Percentiles rank a stretch among this genome's conserved stretches.
These are phyloP conservation scores for Ophiosphaerella herpotricha DNA, from an alignment of 2,329 filamentous ascomycete genomes.

Conservation along the genomic window DNA sequence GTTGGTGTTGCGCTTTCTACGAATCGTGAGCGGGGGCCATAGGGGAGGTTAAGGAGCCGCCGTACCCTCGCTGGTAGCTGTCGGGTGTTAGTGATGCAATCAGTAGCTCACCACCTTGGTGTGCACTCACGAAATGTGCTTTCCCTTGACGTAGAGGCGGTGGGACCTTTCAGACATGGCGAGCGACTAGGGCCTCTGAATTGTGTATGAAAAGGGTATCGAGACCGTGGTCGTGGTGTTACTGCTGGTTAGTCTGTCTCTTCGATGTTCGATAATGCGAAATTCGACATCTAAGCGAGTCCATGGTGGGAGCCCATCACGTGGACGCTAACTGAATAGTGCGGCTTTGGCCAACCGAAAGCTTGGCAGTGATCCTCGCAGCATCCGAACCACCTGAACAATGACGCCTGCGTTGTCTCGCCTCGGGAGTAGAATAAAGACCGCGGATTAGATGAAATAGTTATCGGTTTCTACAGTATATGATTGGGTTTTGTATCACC, in stretches of 20 bases:
- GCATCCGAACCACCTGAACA: too few relatives aligned
- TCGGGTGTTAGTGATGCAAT: slow-evolving; percentile 51
- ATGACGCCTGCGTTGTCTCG: too few relatives aligned
- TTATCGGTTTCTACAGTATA: too few relatives aligned
- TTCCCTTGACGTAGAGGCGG: slow-evolving; percentile 65
- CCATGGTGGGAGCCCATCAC: not conserved
- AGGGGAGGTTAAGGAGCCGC: slow-evolving; percentile 11
- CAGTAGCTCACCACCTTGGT: slow-evolving; percentile 6
- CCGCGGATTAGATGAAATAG: too few relatives aligned
- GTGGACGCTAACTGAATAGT: not conserved
- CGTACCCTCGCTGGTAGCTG: slow-evolving; percentile 75
- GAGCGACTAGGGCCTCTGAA: slow-evolving; percentile 36
- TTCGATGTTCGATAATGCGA: not conserved
- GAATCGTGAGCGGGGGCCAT: slow-evolving; percentile 18
- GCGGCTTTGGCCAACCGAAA: not conserved
- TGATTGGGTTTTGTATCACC: too few relatives aligned
- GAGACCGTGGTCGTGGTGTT: slow-evolving; percentile 35
- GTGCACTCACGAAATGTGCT: slow-evolving; percentile 92
- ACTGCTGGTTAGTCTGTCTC: slow-evolving; percentile 38
- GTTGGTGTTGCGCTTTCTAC: slow-evolving; percentile 82
- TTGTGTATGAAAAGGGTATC: slow-evolving; percentile 30
- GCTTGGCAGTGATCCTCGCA: not conserved
- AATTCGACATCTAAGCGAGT: not conserved
- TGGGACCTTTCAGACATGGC: slow-evolving; percentile 46
- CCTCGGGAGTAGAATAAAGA: too few relatives aligned